A percentile compares a stretch with the other conserved stretches of the same genome.
phyloP scores from a whole-genome alignment of 2,329 filamentous ascomycete genomes.

The Ascochyta rabiei region DNA sequence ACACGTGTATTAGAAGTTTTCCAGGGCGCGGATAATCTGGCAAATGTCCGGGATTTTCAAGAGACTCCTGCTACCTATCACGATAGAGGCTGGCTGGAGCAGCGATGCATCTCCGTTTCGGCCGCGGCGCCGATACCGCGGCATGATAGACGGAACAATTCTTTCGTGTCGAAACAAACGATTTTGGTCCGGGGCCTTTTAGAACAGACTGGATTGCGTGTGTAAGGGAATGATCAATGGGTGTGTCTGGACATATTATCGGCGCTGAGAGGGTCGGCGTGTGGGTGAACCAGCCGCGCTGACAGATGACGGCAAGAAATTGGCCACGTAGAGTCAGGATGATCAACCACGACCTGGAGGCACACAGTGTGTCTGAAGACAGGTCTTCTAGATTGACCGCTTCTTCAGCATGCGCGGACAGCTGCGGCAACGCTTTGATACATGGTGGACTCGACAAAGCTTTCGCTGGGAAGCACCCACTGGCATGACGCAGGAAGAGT shows the following conservation, averaged over 20 bases:
- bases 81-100: conserved; percentile 18
- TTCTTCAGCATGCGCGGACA: conserved; percentile 11
- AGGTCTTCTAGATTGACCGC: conserved; percentile 5
- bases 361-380: background rate
- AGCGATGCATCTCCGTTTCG: conserved; percentile 25
- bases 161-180: conserved; percentile 9
- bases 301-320: conserved; percentile 5
- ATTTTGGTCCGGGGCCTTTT: conserved; percentile 10
- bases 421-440: conserved; percentile 20
- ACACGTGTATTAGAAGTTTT: conserved; percentile 8
- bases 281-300: conserved; percentile 5
- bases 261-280: conserved; percentile 11
- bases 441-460: conserved; percentile 9
- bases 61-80: background rate
- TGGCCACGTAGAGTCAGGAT: conserved; percentile 5
- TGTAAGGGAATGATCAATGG: conserved; percentile 13
- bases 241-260: conserved; percentile 1
- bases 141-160: conserved; percentile 35
- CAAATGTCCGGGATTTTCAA: conserved; percentile 13
- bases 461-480: conserved; percentile 11
- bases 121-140: conserved; percentile 33
- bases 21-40: conserved; percentile 14
- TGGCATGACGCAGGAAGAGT: conserved; percentile 9
- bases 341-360: background rate
- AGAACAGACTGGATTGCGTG: conserved; percentile 5